Percentiles rank a stretch among this genome's conserved stretches.
phyloP scores from a whole-genome alignment of 2,329 filamentous ascomycete genomes.

The Alternaria arborescens region DNA sequence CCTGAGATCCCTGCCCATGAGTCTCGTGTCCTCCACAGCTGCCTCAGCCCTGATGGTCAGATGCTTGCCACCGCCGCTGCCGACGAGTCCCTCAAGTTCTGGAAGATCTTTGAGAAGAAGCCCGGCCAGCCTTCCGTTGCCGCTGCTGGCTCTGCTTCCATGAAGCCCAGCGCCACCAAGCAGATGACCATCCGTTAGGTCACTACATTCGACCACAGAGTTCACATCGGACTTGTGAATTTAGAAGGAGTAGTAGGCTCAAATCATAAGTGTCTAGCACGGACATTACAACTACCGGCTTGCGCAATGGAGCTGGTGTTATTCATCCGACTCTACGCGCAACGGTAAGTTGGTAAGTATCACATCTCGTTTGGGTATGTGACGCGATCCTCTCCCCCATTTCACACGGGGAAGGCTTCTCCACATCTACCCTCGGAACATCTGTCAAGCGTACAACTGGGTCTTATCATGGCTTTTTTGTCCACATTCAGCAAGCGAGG shows the following conservation, averaged over 20 bases:
- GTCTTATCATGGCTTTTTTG: constrained; percentile 25
- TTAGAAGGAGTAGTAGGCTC: constrained; percentile 26
- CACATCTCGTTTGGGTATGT: constrained; percentile 52
- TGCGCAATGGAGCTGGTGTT: constrained; percentile 48
- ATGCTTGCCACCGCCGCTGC: constrained; percentile 96
- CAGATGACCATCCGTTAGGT: constrained; percentile 75
- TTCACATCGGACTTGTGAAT: background rate
- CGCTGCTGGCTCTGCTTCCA: constrained; percentile 73
- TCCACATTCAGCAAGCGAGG: constrained; percentile 38
- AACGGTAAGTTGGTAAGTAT: constrained; percentile 56
- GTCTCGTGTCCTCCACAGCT: constrained; percentile 94
- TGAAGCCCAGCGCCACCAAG: constrained; percentile 84
- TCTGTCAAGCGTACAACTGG: constrained; percentile 33
- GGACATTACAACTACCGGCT: constrained; percentile 37
- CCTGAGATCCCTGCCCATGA: constrained; percentile 98
- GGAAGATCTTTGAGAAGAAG: constrained; percentile 99
- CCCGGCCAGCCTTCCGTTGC: constrained; percentile 73
- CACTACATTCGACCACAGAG: background rate
- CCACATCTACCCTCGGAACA: constrained; percentile 45
- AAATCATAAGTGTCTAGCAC: constrained; percentile 23
- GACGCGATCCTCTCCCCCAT: constrained; percentile 42
- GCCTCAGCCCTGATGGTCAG: constrained; percentile 95
- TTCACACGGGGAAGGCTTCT: constrained; percentile 28
- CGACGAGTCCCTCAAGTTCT: constrained; percentile 98
- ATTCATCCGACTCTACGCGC: constrained; percentile 50